phyloP scores from a whole-genome alignment of 768 basidiomycete species.

The Infundibulicybe gibba region DNA sequence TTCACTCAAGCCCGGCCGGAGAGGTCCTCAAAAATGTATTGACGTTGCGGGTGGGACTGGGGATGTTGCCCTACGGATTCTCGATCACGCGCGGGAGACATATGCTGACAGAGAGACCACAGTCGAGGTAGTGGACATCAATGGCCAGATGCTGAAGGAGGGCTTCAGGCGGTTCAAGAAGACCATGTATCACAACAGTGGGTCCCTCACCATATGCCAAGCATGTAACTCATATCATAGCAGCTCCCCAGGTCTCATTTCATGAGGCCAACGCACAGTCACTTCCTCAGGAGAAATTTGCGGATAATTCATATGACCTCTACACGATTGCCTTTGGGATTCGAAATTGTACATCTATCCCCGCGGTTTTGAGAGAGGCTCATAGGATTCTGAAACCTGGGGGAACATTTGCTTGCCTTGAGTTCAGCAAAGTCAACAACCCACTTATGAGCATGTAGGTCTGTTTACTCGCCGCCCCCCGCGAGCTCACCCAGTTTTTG shows the following conservation, averaged over 20 bases:
- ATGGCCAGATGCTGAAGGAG: slow-evolving; percentile 92
- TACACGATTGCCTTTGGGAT: slow-evolving; percentile 99
- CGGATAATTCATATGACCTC: slow-evolving; percentile 83
- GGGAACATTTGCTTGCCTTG: slow-evolving; percentile 91
- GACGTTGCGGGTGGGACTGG: slow-evolving; percentile 98
- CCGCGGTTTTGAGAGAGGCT: slow-evolving; percentile 84
- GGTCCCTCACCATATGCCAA: slow-evolving; percentile 17
- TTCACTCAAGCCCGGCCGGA: slow-evolving; percentile 69
- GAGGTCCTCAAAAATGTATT: slow-evolving; percentile 74
- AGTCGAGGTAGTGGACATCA: slow-evolving; percentile 92
- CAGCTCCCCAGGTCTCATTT: slow-evolving; percentile 92
- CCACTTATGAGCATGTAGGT: slow-evolving; percentile 84
- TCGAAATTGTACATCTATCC: slow-evolving; percentile 92
- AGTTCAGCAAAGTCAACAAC: slow-evolving; percentile 92
- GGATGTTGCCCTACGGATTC: slow-evolving; percentile 91
- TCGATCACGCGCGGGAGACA: slow-evolving; percentile 87
- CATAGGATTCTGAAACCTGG: slow-evolving; percentile 95
- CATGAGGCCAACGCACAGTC: slow-evolving; percentile 91
- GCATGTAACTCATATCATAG: slow-evolving; percentile 5
- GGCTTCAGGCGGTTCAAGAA: slow-evolving; percentile 88
- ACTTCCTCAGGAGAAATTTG: slow-evolving; percentile 62
- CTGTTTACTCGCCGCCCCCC: not conserved
- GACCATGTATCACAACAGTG: slow-evolving; percentile 98
- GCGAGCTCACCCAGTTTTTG: slow-evolving; percentile 5
- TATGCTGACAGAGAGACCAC: slow-evolving; percentile 87